Conservation (phyloP, 768 basidiomycete species). For the Daedaleopsis sinensis region DNA sequence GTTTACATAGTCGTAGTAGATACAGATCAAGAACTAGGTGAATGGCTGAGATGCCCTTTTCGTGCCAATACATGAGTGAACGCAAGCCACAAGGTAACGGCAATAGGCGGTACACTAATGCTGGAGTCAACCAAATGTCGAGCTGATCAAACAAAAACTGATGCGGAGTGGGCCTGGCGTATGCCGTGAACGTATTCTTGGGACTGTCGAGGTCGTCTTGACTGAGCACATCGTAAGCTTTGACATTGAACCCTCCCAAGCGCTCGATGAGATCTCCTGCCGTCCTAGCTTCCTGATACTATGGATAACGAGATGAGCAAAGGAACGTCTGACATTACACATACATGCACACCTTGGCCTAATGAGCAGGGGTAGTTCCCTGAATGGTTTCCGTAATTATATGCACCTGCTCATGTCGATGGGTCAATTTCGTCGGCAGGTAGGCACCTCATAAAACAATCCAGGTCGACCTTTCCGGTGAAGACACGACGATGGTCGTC, state of each 20-base stretch:
- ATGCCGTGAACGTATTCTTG: constrained; percentile 11
- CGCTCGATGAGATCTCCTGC: constrained; percentile 2
- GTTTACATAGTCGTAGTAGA: too few relatives aligned
- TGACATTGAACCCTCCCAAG: constrained; percentile 2
- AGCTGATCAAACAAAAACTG: constrained; percentile 2
- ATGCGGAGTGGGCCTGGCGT: not conserved
- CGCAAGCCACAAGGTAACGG: constrained; percentile 1
- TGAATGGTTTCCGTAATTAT: not conserved
- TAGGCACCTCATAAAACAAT: not conserved
- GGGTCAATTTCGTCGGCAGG: not conserved
- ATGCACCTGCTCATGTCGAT: not conserved
- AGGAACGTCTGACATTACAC: not conserved
- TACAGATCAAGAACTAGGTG: too few relatives aligned
- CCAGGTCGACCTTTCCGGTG: not conserved
- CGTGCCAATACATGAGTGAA: too few relatives aligned
- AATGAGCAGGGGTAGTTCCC: not conserved
- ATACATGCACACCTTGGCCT: not conserved
- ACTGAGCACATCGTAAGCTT: too few relatives aligned
- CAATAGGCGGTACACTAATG: constrained; percentile 1
- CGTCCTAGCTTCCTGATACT: constrained; percentile 4
- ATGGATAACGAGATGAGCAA: not conserved
- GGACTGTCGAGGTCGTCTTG: constrained; percentile 13
- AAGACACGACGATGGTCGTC: not conserved
- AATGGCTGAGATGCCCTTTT: too few relatives aligned
- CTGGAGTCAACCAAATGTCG: constrained; percentile 10